Conservation (phyloP, 148 eudicot genomes). For the Cornus florida region DNA sequence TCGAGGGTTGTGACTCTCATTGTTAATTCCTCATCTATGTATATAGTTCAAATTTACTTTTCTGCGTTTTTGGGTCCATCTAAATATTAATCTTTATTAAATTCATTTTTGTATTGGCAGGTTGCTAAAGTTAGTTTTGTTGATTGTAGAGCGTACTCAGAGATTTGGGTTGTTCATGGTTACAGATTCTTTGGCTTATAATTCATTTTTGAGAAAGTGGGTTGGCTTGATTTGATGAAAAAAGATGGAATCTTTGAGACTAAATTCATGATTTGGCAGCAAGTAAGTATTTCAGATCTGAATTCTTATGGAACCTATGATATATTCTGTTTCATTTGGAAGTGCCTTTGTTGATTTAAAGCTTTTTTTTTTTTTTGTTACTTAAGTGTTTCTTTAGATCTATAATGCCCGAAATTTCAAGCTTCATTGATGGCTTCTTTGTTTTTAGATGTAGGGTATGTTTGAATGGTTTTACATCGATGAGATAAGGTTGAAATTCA, state of each 20-base stretch:
- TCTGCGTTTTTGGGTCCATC: background rate
- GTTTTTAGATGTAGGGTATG: background rate
- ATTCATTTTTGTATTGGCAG: background rate
- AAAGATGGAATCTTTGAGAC: slow-evolving; percentile 39
- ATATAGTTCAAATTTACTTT: background rate
- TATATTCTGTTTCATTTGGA: slow-evolving; percentile 9
- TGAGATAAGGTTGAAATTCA: background rate
- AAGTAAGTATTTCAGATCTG: slow-evolving; percentile 63
- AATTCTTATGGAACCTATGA: slow-evolving; percentile 13
- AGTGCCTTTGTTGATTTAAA: slow-evolving; percentile 5
- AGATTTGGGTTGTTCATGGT: slow-evolving; percentile 4
- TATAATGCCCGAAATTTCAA: slow-evolving; percentile 26
- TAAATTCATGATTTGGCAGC: slow-evolving; percentile 34
- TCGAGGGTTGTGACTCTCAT: slow-evolving; percentile 7
- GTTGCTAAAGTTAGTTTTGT: slow-evolving; percentile 4
- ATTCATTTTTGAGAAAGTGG: slow-evolving; percentile 25
- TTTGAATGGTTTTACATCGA: slow-evolving; percentile 5
- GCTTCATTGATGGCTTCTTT: slow-evolving; percentile 16
- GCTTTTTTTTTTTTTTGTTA: slow-evolving; percentile 10
- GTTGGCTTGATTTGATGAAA: slow-evolving; percentile 31
- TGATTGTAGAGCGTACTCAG: slow-evolving; percentile 11
- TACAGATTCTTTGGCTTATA: slow-evolving; percentile 16
- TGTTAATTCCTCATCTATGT: background rate
- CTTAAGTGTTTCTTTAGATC: slow-evolving; percentile 37
- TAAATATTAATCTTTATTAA: background rate